These are phyloP conservation scores for Rhynchosporium graminicola DNA, from an alignment of 2,329 filamentous ascomycete species.

Conservation along the genomic window DNA sequence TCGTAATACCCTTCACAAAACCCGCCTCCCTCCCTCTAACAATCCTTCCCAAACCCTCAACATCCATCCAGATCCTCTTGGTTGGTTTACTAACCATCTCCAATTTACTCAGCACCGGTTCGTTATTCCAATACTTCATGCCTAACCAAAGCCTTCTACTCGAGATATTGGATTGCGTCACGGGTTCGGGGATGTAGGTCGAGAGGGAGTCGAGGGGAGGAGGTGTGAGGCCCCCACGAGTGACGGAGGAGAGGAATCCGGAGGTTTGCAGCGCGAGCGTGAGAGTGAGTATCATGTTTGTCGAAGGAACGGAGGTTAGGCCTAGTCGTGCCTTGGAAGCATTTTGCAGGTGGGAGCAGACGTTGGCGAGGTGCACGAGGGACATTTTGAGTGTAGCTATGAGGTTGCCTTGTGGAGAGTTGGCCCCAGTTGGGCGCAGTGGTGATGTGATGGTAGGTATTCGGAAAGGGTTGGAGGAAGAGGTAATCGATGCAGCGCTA, in stretches of 20 bases:
- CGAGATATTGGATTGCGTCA: conserved; percentile 61
- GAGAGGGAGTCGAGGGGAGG: conserved; percentile 51
- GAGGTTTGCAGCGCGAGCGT: conserved; percentile 66
- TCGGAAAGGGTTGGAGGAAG: background rate
- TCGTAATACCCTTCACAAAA: conserved; percentile 64
- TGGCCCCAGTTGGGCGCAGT: conserved; percentile 5
- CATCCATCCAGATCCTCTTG: conserved; percentile 63
- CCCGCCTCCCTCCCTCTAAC: conserved; percentile 58
- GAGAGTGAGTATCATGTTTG: conserved; percentile 65
- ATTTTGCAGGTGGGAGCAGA: conserved; percentile 75
- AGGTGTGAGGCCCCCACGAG: conserved; percentile 61
- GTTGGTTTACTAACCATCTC: conserved; percentile 67
- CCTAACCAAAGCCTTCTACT: conserved; percentile 68
- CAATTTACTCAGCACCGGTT: conserved; percentile 66
- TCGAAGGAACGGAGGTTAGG: conserved; percentile 67
- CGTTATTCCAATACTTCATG: conserved; percentile 73
- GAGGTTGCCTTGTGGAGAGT: background rate
- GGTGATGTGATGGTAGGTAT: background rate
- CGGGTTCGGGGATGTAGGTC: conserved; percentile 50
- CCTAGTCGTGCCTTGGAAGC: conserved; percentile 68
- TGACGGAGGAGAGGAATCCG: conserved; percentile 69
- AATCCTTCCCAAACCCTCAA: conserved; percentile 56
- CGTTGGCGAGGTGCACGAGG: conserved; percentile 67
- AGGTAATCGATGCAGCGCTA: background rate
- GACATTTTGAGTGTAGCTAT: conserved; percentile 53